Percentiles rank a stretch among this genome's conserved stretches.
phyloP scores from a whole-genome alignment of 306 rosid species.

The Vicia faba region DNA sequence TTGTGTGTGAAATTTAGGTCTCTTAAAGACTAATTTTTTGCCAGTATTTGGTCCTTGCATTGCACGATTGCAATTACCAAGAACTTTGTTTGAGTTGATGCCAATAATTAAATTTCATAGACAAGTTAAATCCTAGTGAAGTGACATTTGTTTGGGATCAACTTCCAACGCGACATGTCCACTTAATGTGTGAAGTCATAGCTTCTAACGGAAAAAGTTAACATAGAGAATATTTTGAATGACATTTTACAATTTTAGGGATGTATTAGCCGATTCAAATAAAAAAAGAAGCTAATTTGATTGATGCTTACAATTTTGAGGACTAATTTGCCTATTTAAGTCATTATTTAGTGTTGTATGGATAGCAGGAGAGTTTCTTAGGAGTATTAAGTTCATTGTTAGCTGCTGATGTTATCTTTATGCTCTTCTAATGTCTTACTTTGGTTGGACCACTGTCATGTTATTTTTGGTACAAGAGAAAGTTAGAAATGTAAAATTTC shows the following conservation, averaged over 20 bases:
- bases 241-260: not conserved
- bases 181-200: not conserved
- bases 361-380: not conserved
- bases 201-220: not conserved
- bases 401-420: conserved; percentile 8
- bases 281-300: not conserved
- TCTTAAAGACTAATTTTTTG: not conserved
- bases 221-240: not conserved
- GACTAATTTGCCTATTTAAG: not conserved
- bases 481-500: not conserved
- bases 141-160: not conserved
- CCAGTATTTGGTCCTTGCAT: not conserved
- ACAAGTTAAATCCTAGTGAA: not conserved
- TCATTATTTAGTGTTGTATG: conserved; percentile 1
- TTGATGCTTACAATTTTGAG: not conserved
- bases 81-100: not conserved
- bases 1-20: not conserved
- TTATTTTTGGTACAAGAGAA: conserved; percentile 40
- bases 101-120: not conserved
- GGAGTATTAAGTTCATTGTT: conserved; percentile 18
- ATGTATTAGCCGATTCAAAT: not conserved
- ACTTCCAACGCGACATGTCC: not conserved
- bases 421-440: not conserved
- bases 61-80: not conserved
- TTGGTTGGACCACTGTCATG: conserved; percentile 7